Conservation (phyloP, 2,329 filamentous ascomycete species). For the Penicillium brasilianum region DNA sequence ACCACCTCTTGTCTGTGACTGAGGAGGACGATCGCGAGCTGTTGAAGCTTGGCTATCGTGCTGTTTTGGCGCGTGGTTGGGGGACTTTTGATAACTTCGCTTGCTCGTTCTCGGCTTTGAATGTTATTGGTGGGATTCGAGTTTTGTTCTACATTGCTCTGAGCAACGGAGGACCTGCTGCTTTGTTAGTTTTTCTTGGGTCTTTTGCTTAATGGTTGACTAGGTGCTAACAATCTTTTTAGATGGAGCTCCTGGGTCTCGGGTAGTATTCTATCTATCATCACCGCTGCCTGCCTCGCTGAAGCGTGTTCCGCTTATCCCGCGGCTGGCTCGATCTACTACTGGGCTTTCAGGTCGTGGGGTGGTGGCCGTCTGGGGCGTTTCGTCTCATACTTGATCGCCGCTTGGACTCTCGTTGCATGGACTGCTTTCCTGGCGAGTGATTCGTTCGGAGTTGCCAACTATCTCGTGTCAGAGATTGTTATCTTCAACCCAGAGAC, state of each 20-base stretch:
- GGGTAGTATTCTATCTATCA: slow-evolving; percentile 30
- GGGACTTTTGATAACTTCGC: slow-evolving; percentile 36
- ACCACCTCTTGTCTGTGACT: slow-evolving; percentile 17
- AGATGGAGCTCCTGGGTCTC: slow-evolving; percentile 34
- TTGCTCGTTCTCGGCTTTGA: slow-evolving; percentile 36
- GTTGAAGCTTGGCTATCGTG: slow-evolving; percentile 32
- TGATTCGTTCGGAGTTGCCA: slow-evolving; percentile 35
- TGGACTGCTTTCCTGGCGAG: slow-evolving; percentile 52
- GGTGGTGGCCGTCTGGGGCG: slow-evolving; percentile 31
- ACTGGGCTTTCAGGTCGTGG: slow-evolving; percentile 39
- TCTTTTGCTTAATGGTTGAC: not conserved
- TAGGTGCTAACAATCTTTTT: slow-evolving; percentile 5
- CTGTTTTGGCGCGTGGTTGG: slow-evolving; percentile 35
- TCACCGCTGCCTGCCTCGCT: slow-evolving; percentile 38
- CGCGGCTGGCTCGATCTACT: slow-evolving; percentile 40
- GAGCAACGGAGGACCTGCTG: slow-evolving; percentile 33
- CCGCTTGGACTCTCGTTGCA: slow-evolving; percentile 62
- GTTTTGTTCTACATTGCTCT: slow-evolving; percentile 37
- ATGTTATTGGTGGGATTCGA: slow-evolving; percentile 36
- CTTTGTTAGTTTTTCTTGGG: slow-evolving; percentile 23
- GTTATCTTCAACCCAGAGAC: slow-evolving; percentile 46
- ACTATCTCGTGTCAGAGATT: slow-evolving; percentile 42
- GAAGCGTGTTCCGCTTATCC: slow-evolving; percentile 40
- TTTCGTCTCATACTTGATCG: slow-evolving; percentile 55
- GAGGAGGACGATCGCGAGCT: slow-evolving; percentile 36